Evolutionary conservation across 345 rosid genomes (phyloP).

Genomic region (Lepidium aucheri): DNA sequence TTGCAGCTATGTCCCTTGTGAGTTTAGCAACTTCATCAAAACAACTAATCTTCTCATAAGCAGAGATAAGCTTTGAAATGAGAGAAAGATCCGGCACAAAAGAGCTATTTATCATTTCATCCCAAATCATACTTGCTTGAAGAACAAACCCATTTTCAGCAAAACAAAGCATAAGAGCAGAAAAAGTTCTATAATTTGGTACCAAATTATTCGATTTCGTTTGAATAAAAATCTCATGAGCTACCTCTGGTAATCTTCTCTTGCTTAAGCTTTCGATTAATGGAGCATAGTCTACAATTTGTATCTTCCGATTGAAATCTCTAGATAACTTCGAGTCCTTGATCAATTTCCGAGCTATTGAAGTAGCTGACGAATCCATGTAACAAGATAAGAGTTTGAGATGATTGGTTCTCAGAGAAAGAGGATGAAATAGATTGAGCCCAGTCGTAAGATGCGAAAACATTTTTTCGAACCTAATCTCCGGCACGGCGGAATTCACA

Average conservation of each 20-base stretch:
- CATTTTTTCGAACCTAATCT: neutral
- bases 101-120: constrained; percentile 39
- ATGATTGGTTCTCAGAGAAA: constrained; percentile 1
- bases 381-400: constrained; percentile 12
- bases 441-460: neutral
- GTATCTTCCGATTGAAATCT: constrained; percentile 6
- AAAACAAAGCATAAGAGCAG: constrained; percentile 47
- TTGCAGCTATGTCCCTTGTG: constrained; percentile 33
- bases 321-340: constrained; percentile 20
- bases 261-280: constrained; percentile 21
- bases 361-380: constrained; percentile 10
- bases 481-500: no score
- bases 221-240: constrained; percentile 34
- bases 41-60: constrained; percentile 35
- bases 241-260: constrained; percentile 32
- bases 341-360: constrained; percentile 28
- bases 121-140: constrained; percentile 43
- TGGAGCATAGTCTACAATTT: constrained; percentile 36
- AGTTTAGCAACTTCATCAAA: constrained; percentile 36
- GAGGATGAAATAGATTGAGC: neutral
- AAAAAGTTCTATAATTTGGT: constrained; percentile 28
- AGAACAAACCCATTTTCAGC: constrained; percentile 36
- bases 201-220: constrained; percentile 36
- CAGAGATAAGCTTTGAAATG: constrained; percentile 42
- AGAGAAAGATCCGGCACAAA: constrained; percentile 30